These are phyloP conservation scores for Eremochloa ophiuroides DNA, from an alignment of 176 grass and related monocot species.

Conservation along the genomic window DNA sequence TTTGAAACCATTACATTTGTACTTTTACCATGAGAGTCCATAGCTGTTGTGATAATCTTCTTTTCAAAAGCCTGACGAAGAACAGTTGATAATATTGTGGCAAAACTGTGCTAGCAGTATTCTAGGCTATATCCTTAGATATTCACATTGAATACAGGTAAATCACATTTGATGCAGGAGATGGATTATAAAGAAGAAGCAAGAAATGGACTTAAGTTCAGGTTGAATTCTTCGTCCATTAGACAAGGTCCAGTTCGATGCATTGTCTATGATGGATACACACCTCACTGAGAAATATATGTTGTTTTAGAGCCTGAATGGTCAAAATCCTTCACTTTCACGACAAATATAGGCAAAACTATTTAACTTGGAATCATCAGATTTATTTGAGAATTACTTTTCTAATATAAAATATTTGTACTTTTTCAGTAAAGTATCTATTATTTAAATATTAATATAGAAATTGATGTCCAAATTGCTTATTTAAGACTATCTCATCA, in stretches of 20 bases:
- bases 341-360: neutral
- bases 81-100: neutral
- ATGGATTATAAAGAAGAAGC: conserved; percentile 99
- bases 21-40: neutral
- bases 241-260: neutral
- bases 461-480: neutral
- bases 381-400: neutral
- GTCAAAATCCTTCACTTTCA: neutral
- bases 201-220: conserved; percentile 88
- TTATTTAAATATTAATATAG: neutral
- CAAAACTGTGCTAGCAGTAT: neutral
- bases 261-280: conserved; percentile 17
- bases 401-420: neutral
- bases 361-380: neutral
- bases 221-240: conserved; percentile 46
- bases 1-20: neutral
- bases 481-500: neutral
- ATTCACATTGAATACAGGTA: conserved; percentile 99
- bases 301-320: neutral
- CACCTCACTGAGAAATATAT: neutral
- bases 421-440: neutral
- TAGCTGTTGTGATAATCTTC: neutral
- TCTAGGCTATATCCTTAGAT: conserved; percentile 55
- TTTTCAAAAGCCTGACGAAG: neutral
- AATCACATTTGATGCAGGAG: conserved; percentile 99